These are phyloP conservation scores for Diaporthe sp. DNA, from an alignment of 2,329 filamentous ascomycete species.

Conservation along the genomic window DNA sequence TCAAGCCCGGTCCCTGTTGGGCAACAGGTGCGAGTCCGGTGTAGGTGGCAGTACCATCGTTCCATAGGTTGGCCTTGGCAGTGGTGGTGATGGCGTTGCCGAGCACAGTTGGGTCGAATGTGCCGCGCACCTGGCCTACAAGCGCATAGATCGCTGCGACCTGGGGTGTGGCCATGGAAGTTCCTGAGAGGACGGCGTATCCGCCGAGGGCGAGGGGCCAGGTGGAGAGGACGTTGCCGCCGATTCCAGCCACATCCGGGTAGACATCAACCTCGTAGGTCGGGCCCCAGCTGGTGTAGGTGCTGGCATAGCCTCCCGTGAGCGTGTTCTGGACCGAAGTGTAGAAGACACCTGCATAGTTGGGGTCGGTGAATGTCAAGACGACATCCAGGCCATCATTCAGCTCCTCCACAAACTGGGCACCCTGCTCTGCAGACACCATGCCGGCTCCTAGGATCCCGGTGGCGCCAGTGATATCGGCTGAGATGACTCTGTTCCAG, in stretches of 20 bases:
- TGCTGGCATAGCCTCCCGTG: constrained; percentile 58
- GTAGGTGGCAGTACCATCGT: constrained; percentile 46
- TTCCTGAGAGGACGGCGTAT: constrained; percentile 53
- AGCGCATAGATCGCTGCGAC: constrained; percentile 52
- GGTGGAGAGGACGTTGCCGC: constrained; percentile 53
- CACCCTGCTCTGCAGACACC: constrained; percentile 44
- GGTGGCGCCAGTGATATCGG: neutral
- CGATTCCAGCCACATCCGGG: constrained; percentile 52
- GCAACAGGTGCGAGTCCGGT: constrained; percentile 46
- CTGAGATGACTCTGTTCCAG: neutral
- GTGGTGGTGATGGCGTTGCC: constrained; percentile 49
- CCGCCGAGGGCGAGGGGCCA: constrained; percentile 50
- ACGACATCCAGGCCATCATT: constrained; percentile 44
- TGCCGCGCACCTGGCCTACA: constrained; percentile 51
- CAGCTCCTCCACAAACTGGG: constrained; percentile 45
- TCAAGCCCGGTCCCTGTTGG: constrained; percentile 53
- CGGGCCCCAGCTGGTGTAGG: constrained; percentile 45
- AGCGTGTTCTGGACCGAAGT: constrained; percentile 51
- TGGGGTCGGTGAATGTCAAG: constrained; percentile 43
- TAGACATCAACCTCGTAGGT: constrained; percentile 47
- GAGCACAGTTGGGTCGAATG: constrained; percentile 47
- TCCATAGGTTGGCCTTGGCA: constrained; percentile 50
- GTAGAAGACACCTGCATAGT: neutral
- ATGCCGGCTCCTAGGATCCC: constrained; percentile 42
- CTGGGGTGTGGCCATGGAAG: constrained; percentile 55